Percentiles rank a stretch among this genome's conserved stretches.
These are phyloP conservation scores for Centaurea solstitialis DNA, from an alignment of 129 eudicot species.

Conservation along the genomic window DNA sequence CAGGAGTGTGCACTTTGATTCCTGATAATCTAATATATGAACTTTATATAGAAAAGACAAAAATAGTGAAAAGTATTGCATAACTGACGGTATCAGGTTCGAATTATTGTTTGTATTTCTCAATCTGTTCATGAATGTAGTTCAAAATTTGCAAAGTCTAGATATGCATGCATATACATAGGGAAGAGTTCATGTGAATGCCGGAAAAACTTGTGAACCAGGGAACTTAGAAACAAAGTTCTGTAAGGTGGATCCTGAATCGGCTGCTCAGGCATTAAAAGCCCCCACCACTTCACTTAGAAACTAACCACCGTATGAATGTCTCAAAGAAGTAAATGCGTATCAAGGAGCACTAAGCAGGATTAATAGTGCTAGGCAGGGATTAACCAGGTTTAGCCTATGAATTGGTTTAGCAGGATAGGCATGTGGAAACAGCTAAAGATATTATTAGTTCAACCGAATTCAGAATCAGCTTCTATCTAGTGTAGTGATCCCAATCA, in stretches of 20 bases:
- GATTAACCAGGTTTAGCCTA: too few species aligned
- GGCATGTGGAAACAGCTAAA: background rate
- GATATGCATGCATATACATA: background rate
- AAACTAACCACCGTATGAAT: too few species aligned
- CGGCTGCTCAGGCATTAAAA: too few species aligned
- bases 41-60: slow-evolving; percentile 10
- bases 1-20: slow-evolving; percentile 45
- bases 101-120: background rate
- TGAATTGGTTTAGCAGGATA: background rate
- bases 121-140: background rate
- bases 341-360: too few species aligned
- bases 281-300: too few species aligned
- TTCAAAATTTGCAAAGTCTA: background rate
- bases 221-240: background rate
- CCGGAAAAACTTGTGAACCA: background rate
- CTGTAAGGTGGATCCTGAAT: too few species aligned
- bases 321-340: too few species aligned
- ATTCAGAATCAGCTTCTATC: background rate
- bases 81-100: background rate
- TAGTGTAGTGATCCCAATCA: background rate
- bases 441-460: background rate
- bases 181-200: background rate
- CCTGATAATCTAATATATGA: slow-evolving; percentile 42
- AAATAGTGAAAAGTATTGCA: slow-evolving; percentile 11
- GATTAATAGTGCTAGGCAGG: too few species aligned